These are phyloP conservation scores for Echites panduratus DNA, from an alignment of 257 asterid genomes.

Conservation along the genomic window DNA sequence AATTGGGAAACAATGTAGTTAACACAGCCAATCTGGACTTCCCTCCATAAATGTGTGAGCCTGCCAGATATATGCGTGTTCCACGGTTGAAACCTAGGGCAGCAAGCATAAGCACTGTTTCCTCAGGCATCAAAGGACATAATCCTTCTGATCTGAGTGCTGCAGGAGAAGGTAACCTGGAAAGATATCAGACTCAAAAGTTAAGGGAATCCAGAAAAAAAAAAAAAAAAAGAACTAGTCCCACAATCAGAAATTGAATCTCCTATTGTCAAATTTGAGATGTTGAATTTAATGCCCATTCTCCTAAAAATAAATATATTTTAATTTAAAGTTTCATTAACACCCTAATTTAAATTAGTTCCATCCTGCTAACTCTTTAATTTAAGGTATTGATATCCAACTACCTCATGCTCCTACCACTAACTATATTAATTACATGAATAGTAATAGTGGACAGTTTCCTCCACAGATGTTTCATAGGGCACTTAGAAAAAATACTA, in stretches of 20 bases:
- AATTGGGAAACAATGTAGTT: slow-evolving; percentile 83
- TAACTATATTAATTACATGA: too few species aligned
- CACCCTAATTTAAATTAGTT: too few species aligned
- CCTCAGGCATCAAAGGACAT: slow-evolving; percentile 99
- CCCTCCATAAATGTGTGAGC: slow-evolving; percentile 95
- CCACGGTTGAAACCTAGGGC: slow-evolving; percentile 87
- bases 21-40: slow-evolving; percentile 70
- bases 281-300: too few species aligned
- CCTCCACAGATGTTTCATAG: not conserved
- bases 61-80: slow-evolving; percentile 84
- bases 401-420: too few species aligned
- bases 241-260: too few species aligned
- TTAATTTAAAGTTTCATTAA: too few species aligned
- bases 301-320: too few species aligned
- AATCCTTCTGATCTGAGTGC: slow-evolving; percentile 73
- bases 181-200: slow-evolving; percentile 10
- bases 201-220: not conserved
- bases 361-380: too few species aligned
- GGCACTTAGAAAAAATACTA: not conserved
- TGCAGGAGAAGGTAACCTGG: slow-evolving; percentile 76
- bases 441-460: not conserved
- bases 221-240: too few species aligned
- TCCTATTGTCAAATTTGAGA: too few species aligned
- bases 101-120: slow-evolving; percentile 93
- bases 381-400: too few species aligned